Evolutionary conservation across 768 basidiomycete species (phyloP).

Genomic region (Serendipita indica): DNA sequence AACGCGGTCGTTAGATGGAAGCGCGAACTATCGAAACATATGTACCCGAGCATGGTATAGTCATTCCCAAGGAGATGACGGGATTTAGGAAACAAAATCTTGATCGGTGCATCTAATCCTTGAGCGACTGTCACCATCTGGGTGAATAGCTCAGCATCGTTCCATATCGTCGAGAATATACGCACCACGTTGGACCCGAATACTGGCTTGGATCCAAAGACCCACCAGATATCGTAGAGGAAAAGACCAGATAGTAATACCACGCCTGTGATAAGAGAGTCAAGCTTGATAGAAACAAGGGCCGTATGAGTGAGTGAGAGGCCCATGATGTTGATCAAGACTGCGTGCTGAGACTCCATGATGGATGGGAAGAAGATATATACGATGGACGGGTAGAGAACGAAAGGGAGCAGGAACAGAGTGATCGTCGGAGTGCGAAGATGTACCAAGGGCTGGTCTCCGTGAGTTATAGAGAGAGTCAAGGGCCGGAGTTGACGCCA

Average conservation of each 20-base stretch:
- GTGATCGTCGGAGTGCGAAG: neutral
- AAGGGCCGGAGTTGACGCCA: constrained; percentile 17
- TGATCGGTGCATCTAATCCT: constrained; percentile 81
- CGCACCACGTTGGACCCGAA: constrained; percentile 75
- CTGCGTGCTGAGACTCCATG: constrained; percentile 37
- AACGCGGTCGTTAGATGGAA: neutral
- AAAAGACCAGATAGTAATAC: constrained; percentile 75
- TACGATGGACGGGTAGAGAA: constrained; percentile 46
- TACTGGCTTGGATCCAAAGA: constrained; percentile 25
- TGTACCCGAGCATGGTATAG: constrained; percentile 67
- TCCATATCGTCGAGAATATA: constrained; percentile 14
- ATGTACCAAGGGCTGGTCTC: constrained; percentile 8
- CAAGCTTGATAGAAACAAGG: constrained; percentile 63
- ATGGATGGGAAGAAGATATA: constrained; percentile 34
- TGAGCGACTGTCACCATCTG: constrained; percentile 93
- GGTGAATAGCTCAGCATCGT: neutral
- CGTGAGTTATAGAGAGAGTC: constrained; percentile 13
- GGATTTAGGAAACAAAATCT: constrained; percentile 75
- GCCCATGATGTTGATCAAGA: constrained; percentile 58
- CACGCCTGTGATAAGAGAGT: constrained; percentile 77
- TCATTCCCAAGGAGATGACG: constrained; percentile 37
- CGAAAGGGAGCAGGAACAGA: constrained; percentile 36
- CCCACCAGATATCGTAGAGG: constrained; percentile 92
- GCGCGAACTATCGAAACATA: neutral
- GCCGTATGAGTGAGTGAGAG: constrained; percentile 74